Conservation (phyloP, 768 basidiomycete species). For the Lentinula detonsa region DNA sequence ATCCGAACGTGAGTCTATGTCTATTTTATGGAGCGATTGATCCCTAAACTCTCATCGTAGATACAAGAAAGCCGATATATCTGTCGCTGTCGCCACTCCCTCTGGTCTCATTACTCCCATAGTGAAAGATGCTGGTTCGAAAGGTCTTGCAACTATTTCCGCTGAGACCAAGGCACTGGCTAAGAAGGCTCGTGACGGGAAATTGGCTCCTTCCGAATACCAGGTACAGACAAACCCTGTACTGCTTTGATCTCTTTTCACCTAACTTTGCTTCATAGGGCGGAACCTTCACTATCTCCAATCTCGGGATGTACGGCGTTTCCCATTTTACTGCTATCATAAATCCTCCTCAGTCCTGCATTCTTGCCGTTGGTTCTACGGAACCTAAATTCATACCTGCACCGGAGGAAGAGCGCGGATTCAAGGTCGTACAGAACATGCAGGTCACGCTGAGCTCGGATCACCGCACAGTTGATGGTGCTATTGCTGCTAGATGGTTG, state of each 20-base stretch:
- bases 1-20: conserved; percentile 79
- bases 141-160: conserved; percentile 91
- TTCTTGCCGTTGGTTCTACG: conserved; percentile 90
- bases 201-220: conserved; percentile 92
- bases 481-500: conserved; percentile 90
- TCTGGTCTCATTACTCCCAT: conserved; percentile 97
- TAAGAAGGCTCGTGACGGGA: conserved; percentile 94
- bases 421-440: conserved; percentile 89
- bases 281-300: conserved; percentile 98
- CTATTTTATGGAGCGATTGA: background rate
- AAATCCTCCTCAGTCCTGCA: conserved; percentile 97
- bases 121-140: conserved; percentile 85
- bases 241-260: background rate
- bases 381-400: conserved; percentile 83
- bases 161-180: conserved; percentile 89
- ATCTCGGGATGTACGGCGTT: conserved; percentile 97
- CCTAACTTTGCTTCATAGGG: conserved; percentile 43
- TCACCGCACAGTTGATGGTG: conserved; percentile 95
- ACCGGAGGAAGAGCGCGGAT: conserved; percentile 87
- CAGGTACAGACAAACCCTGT: conserved; percentile 48
- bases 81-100: conserved; percentile 93
- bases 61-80: conserved; percentile 97
- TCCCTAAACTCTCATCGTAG: conserved; percentile 28
- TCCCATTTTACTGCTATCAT: conserved; percentile 98
- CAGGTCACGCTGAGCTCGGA: conserved; percentile 95